Evolutionary conservation across 257 asterid genomes (phyloP), one percentile per base, ranked within the genome.

Genomic region (Plantago major): DNA sequence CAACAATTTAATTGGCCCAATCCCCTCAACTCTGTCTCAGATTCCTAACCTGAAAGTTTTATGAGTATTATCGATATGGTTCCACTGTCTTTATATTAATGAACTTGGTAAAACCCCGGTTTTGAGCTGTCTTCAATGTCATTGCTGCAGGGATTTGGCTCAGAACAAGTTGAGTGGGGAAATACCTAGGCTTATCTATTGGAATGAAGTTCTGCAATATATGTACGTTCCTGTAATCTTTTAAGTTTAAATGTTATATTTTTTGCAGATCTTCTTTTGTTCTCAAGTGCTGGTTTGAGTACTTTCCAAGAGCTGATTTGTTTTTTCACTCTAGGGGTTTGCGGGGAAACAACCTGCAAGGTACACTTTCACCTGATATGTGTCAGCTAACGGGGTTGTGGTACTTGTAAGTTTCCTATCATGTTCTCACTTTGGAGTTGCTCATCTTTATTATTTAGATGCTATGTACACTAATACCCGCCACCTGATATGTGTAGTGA

Each of bases 131-230:
- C 17, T 7, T 40, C 61, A 16, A n/a, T 26, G 53, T 37, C 50
- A 19, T 60, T 71, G 50, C 40, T 64, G 11, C 58, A 93, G 99
- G 70, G 99, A 93, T 70, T 79, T 93, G 60, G 99, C 99, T 40
- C 97, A 87, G 66, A 93, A 93, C 67, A 82, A 70, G 79, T 64
- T 93, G 66, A 87, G 87, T 60, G 97, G 97, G 40, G 97, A 93
- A 82, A 93, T 93, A 50, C 99, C 99, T 7, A 79, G 99, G 70
- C 85, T 89, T 7, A 63, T 93, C 52, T 93, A 89, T 33, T 93
- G 99, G 99, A 93, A 89, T 44, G 99, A 93, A 83, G 95, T 93
- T 69, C 77, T 93, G 46, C 97, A 87, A 59, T 93, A 85, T 74
- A 62, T 93, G 99, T 93, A 71, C 81, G 99, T 81, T 65, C 0